These are phyloP conservation scores for Planoprotostelium fungivorum DNA, from an alignment of 78 protist species.

Conservation along the genomic window DNA sequence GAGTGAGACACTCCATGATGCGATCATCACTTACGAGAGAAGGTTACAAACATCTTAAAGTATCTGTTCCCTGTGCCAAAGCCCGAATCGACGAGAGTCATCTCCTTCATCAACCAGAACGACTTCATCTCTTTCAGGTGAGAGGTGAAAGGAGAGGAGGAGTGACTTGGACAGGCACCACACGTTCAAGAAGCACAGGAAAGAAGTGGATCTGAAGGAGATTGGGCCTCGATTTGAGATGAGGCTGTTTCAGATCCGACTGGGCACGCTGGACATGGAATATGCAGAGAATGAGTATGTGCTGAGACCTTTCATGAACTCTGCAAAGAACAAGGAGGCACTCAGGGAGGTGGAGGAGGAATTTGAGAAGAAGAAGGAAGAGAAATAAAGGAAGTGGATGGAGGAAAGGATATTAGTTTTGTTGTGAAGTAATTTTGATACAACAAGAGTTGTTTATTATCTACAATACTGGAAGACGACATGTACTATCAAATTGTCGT, in stretches of 20 bases:
- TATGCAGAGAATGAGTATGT: slow-evolving; percentile 98
- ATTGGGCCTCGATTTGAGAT: slow-evolving; percentile 98
- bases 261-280: slow-evolving; percentile 92
- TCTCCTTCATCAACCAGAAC: slow-evolving; percentile 86
- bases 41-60: slow-evolving; percentile 78
- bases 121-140: slow-evolving; percentile 94
- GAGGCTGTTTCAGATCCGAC: slow-evolving; percentile 80
- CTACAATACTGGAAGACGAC: too few relatives aligned
- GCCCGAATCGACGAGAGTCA: slow-evolving; percentile 80
- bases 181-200: slow-evolving; percentile 56
- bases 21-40: not conserved
- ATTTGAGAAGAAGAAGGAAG: not conserved
- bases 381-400: too few relatives aligned
- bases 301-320: slow-evolving; percentile 85
- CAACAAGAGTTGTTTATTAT: too few relatives aligned
- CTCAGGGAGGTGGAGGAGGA: not conserved
- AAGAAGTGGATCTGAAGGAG: slow-evolving; percentile 79
- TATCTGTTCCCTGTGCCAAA: slow-evolving; percentile 97
- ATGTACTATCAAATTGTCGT: too few relatives aligned
- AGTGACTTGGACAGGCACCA: slow-evolving; percentile 75
- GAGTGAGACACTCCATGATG: slow-evolving; percentile 30
- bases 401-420: too few relatives aligned
- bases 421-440: too few relatives aligned
- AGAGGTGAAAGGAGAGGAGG: slow-evolving; percentile 4
- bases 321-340: slow-evolving; percentile 33